Base-by-base conservation (phyloP, 179 eudicot species). In the Heliamphora pulchella region DNA sequence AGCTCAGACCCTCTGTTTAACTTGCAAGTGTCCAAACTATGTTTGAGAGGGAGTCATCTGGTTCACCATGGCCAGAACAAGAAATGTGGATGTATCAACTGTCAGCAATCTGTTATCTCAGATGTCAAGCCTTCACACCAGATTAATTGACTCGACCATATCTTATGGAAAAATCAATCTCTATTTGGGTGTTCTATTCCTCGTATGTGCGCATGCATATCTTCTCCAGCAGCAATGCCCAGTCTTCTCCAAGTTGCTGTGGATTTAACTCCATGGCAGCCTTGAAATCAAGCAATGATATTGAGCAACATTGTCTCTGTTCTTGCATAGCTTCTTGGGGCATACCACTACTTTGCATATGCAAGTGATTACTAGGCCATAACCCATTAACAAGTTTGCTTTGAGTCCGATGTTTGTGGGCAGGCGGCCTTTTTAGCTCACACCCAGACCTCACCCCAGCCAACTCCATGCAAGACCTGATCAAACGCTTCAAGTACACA, bases 191-290 rank as follows among this genome's bases (percentile, higher is more conserved):
- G 70, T 64, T 69, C 82, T 87, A 89, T 84, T 91, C 94, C 69
- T 91, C 91, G 65, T 81, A 91, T 80, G 89, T 74, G 79, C 80
- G 87, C 85, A 86, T 84, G 70, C 91, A 89, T 79, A 93, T 91
- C 79, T 89, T 91, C 87, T 93, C 96, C 82, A 93, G 85, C 80
- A 91, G 80, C 80, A 86, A 80, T 53, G 97, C 92, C 97, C 97
- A 93, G 75, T 93, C 91, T 87, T 91, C 93, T 57, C 97, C 97
- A 75, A 93, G 97, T 80, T 88, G 93, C 75, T 79, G 89, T 61
- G 96, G 94, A 73, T 88, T 88, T 74, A 91, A 77, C 88, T 91
- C 97, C 94, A 93, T 90, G 55, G 96, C 91, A 68, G 88, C 89
- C 84, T 86, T 91, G 75, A 93, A 91, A 82, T 93, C 97, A 65